Percentiles rank a stretch among this genome's conserved stretches.
These are phyloP conservation scores for Metschnikowia noctiluminum DNA, from an alignment of 805 yeast genomes.

Conservation along the genomic window DNA sequence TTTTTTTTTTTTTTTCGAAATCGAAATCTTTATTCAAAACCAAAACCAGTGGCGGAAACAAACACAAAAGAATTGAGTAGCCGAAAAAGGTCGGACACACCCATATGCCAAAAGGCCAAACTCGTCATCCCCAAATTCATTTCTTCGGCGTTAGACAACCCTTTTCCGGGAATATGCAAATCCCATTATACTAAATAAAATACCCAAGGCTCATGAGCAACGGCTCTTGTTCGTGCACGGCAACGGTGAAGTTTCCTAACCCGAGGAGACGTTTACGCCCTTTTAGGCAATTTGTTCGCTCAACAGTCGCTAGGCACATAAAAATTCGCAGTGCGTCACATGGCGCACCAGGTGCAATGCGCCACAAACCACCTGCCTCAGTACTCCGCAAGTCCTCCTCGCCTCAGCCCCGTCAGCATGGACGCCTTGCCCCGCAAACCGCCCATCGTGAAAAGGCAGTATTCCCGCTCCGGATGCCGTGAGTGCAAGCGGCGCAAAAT, in stretches of 20 bases:
- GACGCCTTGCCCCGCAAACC: conserved; percentile 4
- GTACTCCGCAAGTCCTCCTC: background rate
- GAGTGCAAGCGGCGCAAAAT: conserved; percentile 22
- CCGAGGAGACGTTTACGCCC: background rate
- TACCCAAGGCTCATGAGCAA: background rate
- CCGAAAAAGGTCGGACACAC: background rate
- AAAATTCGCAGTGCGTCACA: conserved; percentile 5
- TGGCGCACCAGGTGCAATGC: conserved; percentile 5
- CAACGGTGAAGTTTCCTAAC: background rate
- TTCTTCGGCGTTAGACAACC: too few relatives aligned
- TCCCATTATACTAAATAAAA: background rate
- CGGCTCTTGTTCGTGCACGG: too few relatives aligned
- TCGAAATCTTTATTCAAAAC: too few relatives aligned
- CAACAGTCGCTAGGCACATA: background rate
- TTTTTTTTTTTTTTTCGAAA: too few relatives aligned
- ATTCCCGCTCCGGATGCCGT: conserved; percentile 19
- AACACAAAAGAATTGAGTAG: too few relatives aligned
- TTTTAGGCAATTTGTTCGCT: conserved; percentile 5
- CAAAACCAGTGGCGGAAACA: too few relatives aligned
- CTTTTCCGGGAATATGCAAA: background rate
- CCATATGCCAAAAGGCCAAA: background rate
- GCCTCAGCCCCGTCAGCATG: conserved; percentile 2
- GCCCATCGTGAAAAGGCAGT: conserved; percentile 15
- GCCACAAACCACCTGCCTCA: background rate
- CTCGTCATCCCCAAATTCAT: too few relatives aligned